Conservation (phyloP, 352 stramenopile genomes). For the Phytophthora tentaculata region DNA sequence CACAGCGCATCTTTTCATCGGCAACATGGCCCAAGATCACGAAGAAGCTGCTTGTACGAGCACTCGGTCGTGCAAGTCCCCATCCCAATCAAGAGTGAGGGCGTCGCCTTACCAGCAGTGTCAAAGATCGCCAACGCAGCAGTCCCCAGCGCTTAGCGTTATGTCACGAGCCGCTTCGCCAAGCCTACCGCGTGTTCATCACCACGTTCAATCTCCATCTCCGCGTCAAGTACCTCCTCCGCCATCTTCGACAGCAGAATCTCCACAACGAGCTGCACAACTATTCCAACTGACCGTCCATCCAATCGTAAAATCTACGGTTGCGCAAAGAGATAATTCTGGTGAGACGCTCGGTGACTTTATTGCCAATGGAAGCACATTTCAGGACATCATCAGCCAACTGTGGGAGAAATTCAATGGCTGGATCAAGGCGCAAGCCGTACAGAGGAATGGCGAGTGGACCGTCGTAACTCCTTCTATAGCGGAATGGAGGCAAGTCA, state of each 20-base stretch:
- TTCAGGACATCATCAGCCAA: constrained; percentile 13
- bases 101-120: background rate
- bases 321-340: constrained; percentile 3
- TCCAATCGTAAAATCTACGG: constrained; percentile 16
- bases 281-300: constrained; percentile 6
- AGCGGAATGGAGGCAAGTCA: background rate
- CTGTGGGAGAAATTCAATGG: constrained; percentile 8
- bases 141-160: background rate
- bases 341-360: constrained; percentile 12
- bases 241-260: background rate
- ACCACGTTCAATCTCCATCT: background rate
- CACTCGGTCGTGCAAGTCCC: background rate
- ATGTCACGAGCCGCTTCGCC: background rate
- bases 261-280: background rate
- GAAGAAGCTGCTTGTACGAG: background rate
- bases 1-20: too few species aligned
- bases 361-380: constrained; percentile 10
- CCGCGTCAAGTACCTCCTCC: background rate
- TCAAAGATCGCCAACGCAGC: background rate
- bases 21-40: too few species aligned
- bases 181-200: background rate
- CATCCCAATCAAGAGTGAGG: background rate
- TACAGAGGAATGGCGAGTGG: constrained; percentile 6
- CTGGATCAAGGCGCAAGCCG: constrained; percentile 9
- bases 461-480: constrained; percentile 4